Evolutionary conservation across 139 green algal genomes (phyloP).

Genomic region (Micractinium sp.): DNA sequence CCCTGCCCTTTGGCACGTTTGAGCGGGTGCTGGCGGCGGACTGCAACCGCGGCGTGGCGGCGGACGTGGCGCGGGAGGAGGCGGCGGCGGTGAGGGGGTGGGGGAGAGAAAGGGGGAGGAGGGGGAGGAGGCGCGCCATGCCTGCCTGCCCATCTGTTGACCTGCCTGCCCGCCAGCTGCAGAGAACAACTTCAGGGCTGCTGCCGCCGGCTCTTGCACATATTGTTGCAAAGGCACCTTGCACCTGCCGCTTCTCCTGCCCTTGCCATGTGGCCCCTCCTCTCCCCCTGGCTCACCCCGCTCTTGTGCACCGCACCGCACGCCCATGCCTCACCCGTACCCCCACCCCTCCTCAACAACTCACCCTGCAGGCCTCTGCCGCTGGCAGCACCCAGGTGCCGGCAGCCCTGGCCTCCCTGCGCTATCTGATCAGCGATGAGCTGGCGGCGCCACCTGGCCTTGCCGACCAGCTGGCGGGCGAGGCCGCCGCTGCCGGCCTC

Average conservation of each 20-base stretch:
- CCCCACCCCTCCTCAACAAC: not conserved
- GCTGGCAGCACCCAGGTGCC: conserved; percentile 18
- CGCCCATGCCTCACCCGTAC: not conserved
- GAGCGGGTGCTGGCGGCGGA: conserved; percentile 72
- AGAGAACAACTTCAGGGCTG: too few species aligned
- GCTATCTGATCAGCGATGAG: conserved; percentile 36
- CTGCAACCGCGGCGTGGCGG: conserved; percentile 55
- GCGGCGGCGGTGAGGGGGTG: conserved; percentile 37
- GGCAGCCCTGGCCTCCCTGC: conserved; percentile 49
- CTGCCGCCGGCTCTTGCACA: not conserved
- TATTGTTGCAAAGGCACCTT: not conserved
- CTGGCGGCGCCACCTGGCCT: conserved; percentile 50
- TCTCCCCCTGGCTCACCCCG: not conserved
- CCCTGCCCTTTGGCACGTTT: conserved; percentile 89
- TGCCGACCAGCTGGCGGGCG: conserved; percentile 45
- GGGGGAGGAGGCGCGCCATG: not conserved
- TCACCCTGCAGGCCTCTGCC: not conserved
- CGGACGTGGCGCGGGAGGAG: conserved; percentile 40
- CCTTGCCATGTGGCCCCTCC: not conserved
- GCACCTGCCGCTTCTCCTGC: not conserved
- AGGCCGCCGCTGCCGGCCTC: conserved; percentile 50
- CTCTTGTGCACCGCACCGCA: not conserved
- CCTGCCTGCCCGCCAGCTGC: not conserved
- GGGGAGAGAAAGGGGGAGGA: not conserved
- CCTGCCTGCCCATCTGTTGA: not conserved